These are phyloP conservation scores for Lactifluus pinguis DNA, from an alignment of 768 basidiomycete genomes.

Conservation along the genomic window DNA sequence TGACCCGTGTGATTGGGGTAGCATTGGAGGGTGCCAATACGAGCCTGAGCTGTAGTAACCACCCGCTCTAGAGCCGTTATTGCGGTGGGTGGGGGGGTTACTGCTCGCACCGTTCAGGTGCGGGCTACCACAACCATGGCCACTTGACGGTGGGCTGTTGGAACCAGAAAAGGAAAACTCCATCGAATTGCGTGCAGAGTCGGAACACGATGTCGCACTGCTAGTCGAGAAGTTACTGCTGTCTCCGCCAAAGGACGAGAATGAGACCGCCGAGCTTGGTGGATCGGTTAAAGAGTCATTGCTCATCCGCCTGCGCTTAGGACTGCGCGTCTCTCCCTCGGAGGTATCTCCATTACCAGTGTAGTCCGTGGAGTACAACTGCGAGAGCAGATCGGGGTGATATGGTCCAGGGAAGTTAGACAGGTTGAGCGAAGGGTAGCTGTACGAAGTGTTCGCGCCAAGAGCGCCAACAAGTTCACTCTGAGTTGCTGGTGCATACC, in stretches of 20 bases:
- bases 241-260: conserved; percentile 35
- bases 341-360: conserved; percentile 43
- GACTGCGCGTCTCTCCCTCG: conserved; percentile 40
- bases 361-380: conserved; percentile 41
- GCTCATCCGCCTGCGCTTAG: conserved; percentile 70
- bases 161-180: conserved; percentile 47
- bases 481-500: conserved; percentile 30
- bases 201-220: conserved; percentile 45
- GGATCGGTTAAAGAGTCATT: conserved; percentile 40
- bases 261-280: conserved; percentile 53
- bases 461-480: conserved; percentile 48
- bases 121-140: conserved; percentile 21
- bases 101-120: background rate
- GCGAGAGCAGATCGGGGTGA: conserved; percentile 33
- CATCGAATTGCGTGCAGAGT: conserved; percentile 55
- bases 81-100: background rate
- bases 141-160: conserved; percentile 40
- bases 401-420: conserved; percentile 58
- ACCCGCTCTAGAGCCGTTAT: conserved; percentile 19
- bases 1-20: conserved; percentile 42
- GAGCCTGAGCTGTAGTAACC: conserved; percentile 42
- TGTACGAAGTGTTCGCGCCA: conserved; percentile 27
- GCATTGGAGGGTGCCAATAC: conserved; percentile 76
- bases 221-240: conserved; percentile 35
- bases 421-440: conserved; percentile 31